Base-by-base conservation (phyloP, 768 basidiomycete species). In the Leccinum imitatum region DNA sequence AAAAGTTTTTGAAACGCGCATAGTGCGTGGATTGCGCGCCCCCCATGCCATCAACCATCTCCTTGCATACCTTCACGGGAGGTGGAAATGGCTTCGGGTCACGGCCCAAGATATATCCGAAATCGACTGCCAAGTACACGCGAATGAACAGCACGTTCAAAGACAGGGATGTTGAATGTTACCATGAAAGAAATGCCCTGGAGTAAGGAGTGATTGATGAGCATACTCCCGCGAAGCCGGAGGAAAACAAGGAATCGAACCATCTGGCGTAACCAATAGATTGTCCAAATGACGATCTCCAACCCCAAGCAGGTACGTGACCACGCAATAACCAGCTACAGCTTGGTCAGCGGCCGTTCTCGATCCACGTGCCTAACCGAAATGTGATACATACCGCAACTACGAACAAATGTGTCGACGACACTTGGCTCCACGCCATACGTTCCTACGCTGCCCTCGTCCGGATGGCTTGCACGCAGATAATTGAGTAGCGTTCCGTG, bases 41-140 rank as follows among this genome's bases (percentile, higher is more conserved):
- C n/a, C 97, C 97, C 95, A 99, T 96, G 11, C 92, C 96, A 71
- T 99, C 97, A 0, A 98, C 93, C 97, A 98, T 99, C 71, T 98
- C 97, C 69, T 96, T 95, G 76, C 95, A 98, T 44, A 99, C 91
- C 73, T 99, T 99, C 65, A 98, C 95, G 13, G 95, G 92, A 6
- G 97, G 97, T 2, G 97, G 95, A 71, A 95, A 96, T 0, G 95
- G 93, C 69, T 99, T 98, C 0, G 97, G 97, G 71, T 98, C 97
- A 3, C 95, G 88, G 3, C 97, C 97, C 14, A 98, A 83, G 67
- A 98, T 98, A 74, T 98, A 99, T 2, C 97, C 96, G 69, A 98
- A 99, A 71, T 98, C 97, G 62, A 98, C 97, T 96, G 47, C 69
- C 0, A 19, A 23, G 17, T 53, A 41, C 27, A 52, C 30, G 30